Base-by-base conservation (phyloP, 306 rosid species). In the Spatholobus suberectus region DNA sequence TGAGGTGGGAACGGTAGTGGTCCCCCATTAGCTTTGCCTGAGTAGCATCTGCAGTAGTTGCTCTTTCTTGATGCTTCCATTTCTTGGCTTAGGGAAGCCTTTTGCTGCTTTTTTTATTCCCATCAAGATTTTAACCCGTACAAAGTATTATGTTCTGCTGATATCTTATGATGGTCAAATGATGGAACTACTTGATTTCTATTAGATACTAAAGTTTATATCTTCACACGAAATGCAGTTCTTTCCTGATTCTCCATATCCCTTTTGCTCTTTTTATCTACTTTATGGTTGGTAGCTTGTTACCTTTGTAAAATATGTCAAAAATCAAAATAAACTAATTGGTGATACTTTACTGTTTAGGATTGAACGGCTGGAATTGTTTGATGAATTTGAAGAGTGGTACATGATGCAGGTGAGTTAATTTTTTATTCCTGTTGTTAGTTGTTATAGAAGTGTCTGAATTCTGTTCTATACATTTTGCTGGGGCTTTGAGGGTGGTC, bases 351-450 rank as follows among this genome's bases (percentile, higher is more conserved):
- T 85, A 41, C 82, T 58, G 44, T 70, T n/a, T 72, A 96, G 98
- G 97, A 96, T 94, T 67, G 99, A 96, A 87, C 92, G 99, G 84
- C 88, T 96, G 87, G 99, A 96, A 86, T 80, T 94, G 86, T 96
- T 95, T 69, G 98, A 96, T 83, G 98, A 96, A 90, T 96, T 96
- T 83, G 99, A 95, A 86, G 99, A 96, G 87, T 96, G 98, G 98
- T 86, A 96, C 90, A 94, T 96, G 99, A 96, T 96, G 99, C 99
- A 96, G 96, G 98, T 91, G 88, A 92, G 91, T 86, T 79, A 66
- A 77, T 70, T 67, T 63, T 65, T 75, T 51, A 43, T 78, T 72
- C 49, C 54, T 80, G 26, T 73, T 72, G 14, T 81, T 43, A 32
- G 70, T 82, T 74, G 65, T 69, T 66, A 72, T 63, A 17, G 26